Evolutionary conservation across 2,329 filamentous ascomycete species (phyloP).

Genomic region (Lojkania enalia): DNA sequence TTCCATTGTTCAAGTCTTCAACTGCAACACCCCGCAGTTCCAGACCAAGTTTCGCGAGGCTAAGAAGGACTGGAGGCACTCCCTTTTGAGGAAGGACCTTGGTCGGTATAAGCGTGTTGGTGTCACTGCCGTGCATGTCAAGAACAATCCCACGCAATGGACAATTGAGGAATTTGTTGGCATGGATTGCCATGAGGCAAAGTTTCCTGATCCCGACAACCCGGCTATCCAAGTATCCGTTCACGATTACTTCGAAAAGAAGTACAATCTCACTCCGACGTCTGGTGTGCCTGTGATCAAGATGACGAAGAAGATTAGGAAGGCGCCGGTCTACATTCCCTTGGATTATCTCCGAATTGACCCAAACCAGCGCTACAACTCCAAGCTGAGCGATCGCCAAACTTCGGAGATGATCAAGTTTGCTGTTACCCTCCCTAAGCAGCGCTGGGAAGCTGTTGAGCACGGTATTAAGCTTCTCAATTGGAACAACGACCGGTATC

Average conservation of each 20-base stretch:
- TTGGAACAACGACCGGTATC: conserved; percentile 69
- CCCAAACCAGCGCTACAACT: conserved; percentile 60
- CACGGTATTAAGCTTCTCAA: conserved; percentile 67
- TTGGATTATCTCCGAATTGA: conserved; percentile 60
- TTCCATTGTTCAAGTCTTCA: conserved; percentile 39
- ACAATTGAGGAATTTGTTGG: conserved; percentile 55
- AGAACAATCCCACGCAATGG: conserved; percentile 47
- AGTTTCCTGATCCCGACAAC: conserved; percentile 60
- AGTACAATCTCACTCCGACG: conserved; percentile 56
- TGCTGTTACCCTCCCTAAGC: conserved; percentile 74
- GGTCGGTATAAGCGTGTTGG: conserved; percentile 48
- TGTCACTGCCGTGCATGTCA: conserved; percentile 46
- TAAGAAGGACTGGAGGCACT: conserved; percentile 30
- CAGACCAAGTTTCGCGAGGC: conserved; percentile 27
- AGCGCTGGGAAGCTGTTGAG: conserved; percentile 71
- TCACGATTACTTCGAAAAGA: conserved; percentile 57
- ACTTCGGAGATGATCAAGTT: conserved; percentile 91
- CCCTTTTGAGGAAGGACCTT: conserved; percentile 40
- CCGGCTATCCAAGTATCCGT: conserved; percentile 60
- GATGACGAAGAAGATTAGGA: conserved; percentile 58
- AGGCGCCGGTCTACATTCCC: conserved; percentile 53
- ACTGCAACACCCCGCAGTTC: conserved; percentile 32
- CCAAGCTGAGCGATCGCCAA: conserved; percentile 63
- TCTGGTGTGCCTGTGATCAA: conserved; percentile 59
- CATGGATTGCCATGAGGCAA: conserved; percentile 49